A percentile compares a stretch with the other conserved stretches of the same genome.
Evolutionary conservation across 345 rosid genomes (phyloP).

Genomic region (Heritiera littoralis): DNA sequence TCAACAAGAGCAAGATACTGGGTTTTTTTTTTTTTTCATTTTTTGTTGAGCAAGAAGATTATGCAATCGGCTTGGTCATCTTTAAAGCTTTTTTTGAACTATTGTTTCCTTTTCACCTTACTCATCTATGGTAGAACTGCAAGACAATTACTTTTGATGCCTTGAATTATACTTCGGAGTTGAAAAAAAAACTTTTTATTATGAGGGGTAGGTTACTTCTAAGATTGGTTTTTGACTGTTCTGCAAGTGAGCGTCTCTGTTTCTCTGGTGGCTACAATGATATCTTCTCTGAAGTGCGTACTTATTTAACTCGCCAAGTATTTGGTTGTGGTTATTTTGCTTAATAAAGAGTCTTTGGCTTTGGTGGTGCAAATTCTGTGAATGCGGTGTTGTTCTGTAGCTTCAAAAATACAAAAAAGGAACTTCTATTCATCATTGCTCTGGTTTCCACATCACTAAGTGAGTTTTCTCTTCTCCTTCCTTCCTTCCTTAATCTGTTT

Average conservation of each 20-base stretch:
- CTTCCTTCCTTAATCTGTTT: background rate
- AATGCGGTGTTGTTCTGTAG: background rate
- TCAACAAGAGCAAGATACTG: background rate
- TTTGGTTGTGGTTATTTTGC: background rate
- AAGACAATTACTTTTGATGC: conserved; percentile 22
- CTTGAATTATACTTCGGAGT: conserved; percentile 19
- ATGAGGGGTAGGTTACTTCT: background rate
- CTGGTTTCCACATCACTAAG: conserved; percentile 20
- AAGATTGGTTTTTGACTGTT: conserved; percentile 14
- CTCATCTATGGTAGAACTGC: conserved; percentile 28
- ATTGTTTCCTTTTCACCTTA: conserved; percentile 30
- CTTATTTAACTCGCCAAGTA: background rate
- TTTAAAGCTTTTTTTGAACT: conserved; percentile 24
- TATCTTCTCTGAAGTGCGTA: background rate
- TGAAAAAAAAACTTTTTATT: background rate
- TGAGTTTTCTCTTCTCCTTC: conserved; percentile 8
- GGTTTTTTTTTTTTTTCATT: background rate
- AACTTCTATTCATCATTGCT: conserved; percentile 16
- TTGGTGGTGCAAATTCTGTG: conserved; percentile 6
- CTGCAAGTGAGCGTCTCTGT: background rate
- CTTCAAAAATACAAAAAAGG: conserved; percentile 8
- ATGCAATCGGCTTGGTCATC: conserved; percentile 25
- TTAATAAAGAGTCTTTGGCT: background rate
- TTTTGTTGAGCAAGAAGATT: conserved; percentile 11
- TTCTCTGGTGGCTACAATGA: background rate